Percentiles rank a stretch among this genome's conserved stretches.
Evolutionary conservation across 148 eudicot genomes (phyloP).

Genomic region (Rhododendron mucronatum): DNA sequence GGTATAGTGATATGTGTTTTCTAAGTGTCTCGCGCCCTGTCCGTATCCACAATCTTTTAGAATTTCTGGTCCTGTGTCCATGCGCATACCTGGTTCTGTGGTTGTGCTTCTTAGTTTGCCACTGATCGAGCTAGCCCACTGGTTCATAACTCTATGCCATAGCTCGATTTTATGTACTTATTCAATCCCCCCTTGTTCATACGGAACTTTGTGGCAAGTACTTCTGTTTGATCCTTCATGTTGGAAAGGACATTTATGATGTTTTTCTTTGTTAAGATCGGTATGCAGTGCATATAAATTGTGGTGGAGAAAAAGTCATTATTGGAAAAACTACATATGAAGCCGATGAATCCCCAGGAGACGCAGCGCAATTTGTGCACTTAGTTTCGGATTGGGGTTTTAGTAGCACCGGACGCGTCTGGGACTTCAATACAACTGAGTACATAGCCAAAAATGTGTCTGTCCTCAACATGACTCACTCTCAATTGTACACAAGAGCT

Average conservation of each 20-base stretch:
- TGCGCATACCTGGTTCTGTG: too few relatives aligned
- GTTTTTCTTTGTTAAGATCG: conserved; percentile 24
- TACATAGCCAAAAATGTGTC: neutral
- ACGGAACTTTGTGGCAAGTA: too few relatives aligned
- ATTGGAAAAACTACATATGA: conserved; percentile 36
- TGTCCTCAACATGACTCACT: conserved; percentile 3
- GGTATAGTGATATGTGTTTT: too few relatives aligned
- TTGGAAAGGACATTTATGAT: too few relatives aligned
- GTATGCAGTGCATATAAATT: conserved; percentile 52
- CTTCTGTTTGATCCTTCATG: too few relatives aligned
- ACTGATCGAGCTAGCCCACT: too few relatives aligned
- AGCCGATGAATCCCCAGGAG: conserved; percentile 36
- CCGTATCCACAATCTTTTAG: too few relatives aligned
- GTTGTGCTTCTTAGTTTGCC: neutral
- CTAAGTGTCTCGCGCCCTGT: too few relatives aligned
- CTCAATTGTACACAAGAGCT: conserved; percentile 42
- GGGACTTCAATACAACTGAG: neutral
- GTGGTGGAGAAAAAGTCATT: conserved; percentile 40
- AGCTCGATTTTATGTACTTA: neutral
- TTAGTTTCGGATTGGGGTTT: conserved; percentile 44
- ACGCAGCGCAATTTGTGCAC: conserved; percentile 36
- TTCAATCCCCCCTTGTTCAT: too few relatives aligned
- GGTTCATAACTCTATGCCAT: too few relatives aligned
- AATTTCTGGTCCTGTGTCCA: too few relatives aligned
- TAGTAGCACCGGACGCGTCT: conserved; percentile 54